Percentiles rank a stretch among this genome's conserved stretches.
phyloP scores from a whole-genome alignment of 176 grass and related monocot species.

The Cymbopogon citratus region DNA sequence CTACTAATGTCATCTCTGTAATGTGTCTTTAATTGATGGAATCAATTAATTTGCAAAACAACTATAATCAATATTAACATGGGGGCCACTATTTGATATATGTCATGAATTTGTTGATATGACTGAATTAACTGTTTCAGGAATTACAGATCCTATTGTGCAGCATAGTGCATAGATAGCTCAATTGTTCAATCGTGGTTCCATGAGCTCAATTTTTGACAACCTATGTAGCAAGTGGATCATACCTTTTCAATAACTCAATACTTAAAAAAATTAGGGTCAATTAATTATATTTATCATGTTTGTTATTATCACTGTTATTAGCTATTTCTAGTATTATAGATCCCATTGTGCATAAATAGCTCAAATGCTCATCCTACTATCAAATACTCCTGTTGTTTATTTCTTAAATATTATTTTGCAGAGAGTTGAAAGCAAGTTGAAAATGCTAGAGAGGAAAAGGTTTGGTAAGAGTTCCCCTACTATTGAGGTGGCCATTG shows the following conservation, averaged over 20 bases:
- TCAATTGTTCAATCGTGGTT: background rate
- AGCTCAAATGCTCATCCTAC: background rate
- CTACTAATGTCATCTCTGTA: background rate
- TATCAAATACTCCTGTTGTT: background rate
- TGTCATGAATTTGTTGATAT: background rate
- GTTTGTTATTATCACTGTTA: background rate
- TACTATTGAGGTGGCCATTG: conserved; percentile 72
- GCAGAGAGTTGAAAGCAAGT: conserved; percentile 75
- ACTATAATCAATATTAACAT: background rate
- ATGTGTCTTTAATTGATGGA: background rate
- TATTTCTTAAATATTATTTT: conserved; percentile 18
- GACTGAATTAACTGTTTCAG: background rate
- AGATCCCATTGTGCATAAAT: background rate
- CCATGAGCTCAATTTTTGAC: background rate
- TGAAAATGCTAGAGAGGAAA: conserved; percentile 72
- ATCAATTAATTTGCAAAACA: background rate
- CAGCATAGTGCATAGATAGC: background rate
- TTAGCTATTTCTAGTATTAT: conserved; percentile 10
- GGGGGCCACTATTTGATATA: background rate
- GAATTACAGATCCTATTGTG: background rate
- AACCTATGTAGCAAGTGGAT: background rate
- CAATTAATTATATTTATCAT: background rate
- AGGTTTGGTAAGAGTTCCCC: conserved; percentile 63
- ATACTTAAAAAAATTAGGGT: background rate
- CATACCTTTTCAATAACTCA: background rate